Evolutionary conservation across 1,284 basidiomycete genomes (phyloP).

Genomic region (Paramarasmius palmivorus): DNA sequence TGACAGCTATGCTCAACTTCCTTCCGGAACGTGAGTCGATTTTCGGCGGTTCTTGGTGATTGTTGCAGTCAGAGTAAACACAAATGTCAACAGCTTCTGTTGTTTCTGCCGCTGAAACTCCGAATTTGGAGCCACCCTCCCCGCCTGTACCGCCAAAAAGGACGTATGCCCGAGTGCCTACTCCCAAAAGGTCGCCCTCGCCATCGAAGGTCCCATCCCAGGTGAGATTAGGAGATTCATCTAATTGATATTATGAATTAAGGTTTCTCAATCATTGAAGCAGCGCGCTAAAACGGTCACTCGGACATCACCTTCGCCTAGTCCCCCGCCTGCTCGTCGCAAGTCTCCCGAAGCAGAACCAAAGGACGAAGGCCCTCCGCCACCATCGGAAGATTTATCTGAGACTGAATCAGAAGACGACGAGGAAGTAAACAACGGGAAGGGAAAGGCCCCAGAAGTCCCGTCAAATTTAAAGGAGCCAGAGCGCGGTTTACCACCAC

Average conservation of each 20-base stretch:
- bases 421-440: constrained; percentile 25
- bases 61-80: constrained; percentile 5
- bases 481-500: constrained; percentile 13
- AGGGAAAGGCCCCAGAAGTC: constrained; percentile 21
- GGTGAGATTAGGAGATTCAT: neutral
- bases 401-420: constrained; percentile 51
- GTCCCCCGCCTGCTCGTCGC: neutral
- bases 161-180: constrained; percentile 16
- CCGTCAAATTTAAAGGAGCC: neutral
- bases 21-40: constrained; percentile 54
- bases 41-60: constrained; percentile 10
- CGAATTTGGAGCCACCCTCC: constrained; percentile 29
- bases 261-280: neutral
- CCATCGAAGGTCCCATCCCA: neutral
- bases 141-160: constrained; percentile 10
- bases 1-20: constrained; percentile 70
- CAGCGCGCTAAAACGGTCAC: neutral
- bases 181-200: constrained; percentile 15
- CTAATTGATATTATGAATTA: neutral
- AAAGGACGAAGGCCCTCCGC: constrained; percentile 12
- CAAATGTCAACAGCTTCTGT: constrained; percentile 37
- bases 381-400: constrained; percentile 35
- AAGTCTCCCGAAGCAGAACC: constrained; percentile 10
- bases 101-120: constrained; percentile 38
- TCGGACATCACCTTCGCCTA: constrained; percentile 2